Percentiles rank a stretch among this genome's conserved stretches.
phyloP scores from a whole-genome alignment of 305 asterid genomes.

The Lippia alba region DNA sequence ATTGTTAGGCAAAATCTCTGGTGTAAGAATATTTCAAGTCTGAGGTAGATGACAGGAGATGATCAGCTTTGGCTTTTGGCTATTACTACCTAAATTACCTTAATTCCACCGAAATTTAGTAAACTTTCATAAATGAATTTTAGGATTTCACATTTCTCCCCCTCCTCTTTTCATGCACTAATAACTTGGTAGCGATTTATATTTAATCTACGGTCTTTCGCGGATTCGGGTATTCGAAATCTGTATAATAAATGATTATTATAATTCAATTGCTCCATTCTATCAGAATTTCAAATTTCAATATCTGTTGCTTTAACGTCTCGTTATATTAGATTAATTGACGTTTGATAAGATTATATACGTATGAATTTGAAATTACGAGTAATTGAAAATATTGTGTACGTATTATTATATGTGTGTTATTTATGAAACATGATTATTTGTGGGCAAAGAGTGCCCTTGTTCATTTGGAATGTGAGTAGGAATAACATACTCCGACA shows the following conservation, averaged over 20 bases:
- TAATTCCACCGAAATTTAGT: conserved; percentile 5
- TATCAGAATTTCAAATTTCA: no score
- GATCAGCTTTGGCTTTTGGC: conserved; percentile 30
- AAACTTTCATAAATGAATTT: not conserved
- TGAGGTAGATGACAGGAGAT: conserved; percentile 39
- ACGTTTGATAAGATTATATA: no score
- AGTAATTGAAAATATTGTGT: no score
- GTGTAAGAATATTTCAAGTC: conserved; percentile 39
- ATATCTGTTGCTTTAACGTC: no score
- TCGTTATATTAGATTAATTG: no score
- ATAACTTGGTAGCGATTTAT: not conserved
- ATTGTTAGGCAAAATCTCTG: conserved; percentile 43
- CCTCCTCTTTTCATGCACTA: not conserved
- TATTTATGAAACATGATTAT: no score
- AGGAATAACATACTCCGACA: not conserved
- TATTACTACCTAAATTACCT: conserved; percentile 6
- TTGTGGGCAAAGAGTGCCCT: not conserved
- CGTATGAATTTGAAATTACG: no score
- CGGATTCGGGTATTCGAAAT: no score
- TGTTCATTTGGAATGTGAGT: not conserved
- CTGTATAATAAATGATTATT: no score
- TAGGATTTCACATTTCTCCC: not conserved
- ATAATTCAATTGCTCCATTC: no score
- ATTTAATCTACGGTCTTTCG: no score
- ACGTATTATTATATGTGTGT: not conserved